Evolutionary conservation across 2,329 filamentous ascomycete species (phyloP), one percentile per base, ranked within the genome.

Genomic region (Knoxdaviesia capensis): DNA sequence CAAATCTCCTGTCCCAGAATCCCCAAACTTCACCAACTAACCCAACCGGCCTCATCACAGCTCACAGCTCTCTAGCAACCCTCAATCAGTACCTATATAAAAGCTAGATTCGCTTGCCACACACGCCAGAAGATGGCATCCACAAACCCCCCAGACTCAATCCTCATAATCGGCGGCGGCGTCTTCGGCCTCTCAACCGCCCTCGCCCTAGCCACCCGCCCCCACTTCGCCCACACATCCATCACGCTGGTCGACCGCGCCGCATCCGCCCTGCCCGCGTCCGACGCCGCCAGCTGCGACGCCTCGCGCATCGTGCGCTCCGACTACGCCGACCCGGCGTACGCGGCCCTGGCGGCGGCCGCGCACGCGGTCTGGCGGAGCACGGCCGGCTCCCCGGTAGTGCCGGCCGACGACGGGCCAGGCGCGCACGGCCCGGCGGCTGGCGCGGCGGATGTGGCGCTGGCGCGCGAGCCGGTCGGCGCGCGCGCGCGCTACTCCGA

Each of bases 311-410:
- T 79, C 50, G 65, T 80, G 48, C 67, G 76, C 44, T 61, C 72
- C 41, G 88, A 96, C 65, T 96, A 96, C 54, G 77, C 82, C 5
- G 77, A 88, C 53, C 62, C 72, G 0, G 71, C 77, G 28, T 96
- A 96, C 59, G 72, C 84, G 5, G 62, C 66, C 10, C 73, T 96
- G 38, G 85, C 79, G 20, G 67, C 72, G 11, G 64, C 73, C 34
- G 85, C 86, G 1, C 80, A 83, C 52, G 58, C 65, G 11, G 63
- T 69, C 53, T 90, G 76, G 82, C 73, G 79, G 50, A 71, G 69
- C 55, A 57, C 57, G 50, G 71, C 64, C 43, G 59, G 66, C 31
- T 58, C 65, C 5, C 50, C 55, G 34, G 61, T 78, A 4, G 56
- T 88, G 6, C 71, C 76, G 9, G 74, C 71, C 4, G 66, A 74